Percentiles rank a stretch among this genome's conserved stretches.
Conservation (phyloP, 495 filamentous ascomycete species). For the Articulospora tetracladia region DNA sequence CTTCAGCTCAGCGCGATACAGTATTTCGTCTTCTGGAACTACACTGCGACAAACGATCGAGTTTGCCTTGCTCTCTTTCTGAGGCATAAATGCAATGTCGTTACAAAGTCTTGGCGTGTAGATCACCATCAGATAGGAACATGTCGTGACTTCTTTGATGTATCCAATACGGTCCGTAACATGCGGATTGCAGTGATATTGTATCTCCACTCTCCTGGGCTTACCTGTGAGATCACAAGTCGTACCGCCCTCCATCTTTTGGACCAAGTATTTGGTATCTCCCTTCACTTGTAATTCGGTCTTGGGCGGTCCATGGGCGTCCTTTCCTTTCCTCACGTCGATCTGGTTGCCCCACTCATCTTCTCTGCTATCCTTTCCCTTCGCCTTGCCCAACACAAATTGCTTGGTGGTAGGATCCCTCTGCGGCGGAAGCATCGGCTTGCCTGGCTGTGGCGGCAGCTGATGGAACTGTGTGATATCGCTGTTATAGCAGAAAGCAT, state of each 20-base stretch:
- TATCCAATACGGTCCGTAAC: constrained; percentile 78
- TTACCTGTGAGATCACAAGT: constrained; percentile 88
- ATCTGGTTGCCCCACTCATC: constrained; percentile 30
- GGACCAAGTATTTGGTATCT: constrained; percentile 84
- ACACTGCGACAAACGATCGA: constrained; percentile 65
- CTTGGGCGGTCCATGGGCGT: constrained; percentile 41
- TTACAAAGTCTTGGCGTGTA: constrained; percentile 91
- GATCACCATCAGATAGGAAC: constrained; percentile 91
- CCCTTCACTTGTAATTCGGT: constrained; percentile 77
- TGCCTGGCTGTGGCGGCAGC: constrained; percentile 59
- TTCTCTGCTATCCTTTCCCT: constrained; percentile 30
- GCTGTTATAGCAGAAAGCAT: constrained; percentile 88
- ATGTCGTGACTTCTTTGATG: constrained; percentile 94
- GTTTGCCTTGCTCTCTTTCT: constrained; percentile 74
- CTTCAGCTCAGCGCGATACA: constrained; percentile 28
- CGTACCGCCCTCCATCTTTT: constrained; percentile 80
- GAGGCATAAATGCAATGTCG: constrained; percentile 87
- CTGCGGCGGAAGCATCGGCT: constrained; percentile 64
- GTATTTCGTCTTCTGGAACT: constrained; percentile 34
- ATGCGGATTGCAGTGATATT: constrained; percentile 90
- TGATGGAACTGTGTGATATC: constrained; percentile 92
- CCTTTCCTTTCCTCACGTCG: constrained; percentile 24
- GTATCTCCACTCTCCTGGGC: constrained; percentile 77
- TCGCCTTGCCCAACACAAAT: constrained; percentile 67
- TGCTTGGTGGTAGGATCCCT: constrained; percentile 74